Conservation (phyloP, 2,329 filamentous ascomycete species). For the Scortechinia acanthostroma region DNA sequence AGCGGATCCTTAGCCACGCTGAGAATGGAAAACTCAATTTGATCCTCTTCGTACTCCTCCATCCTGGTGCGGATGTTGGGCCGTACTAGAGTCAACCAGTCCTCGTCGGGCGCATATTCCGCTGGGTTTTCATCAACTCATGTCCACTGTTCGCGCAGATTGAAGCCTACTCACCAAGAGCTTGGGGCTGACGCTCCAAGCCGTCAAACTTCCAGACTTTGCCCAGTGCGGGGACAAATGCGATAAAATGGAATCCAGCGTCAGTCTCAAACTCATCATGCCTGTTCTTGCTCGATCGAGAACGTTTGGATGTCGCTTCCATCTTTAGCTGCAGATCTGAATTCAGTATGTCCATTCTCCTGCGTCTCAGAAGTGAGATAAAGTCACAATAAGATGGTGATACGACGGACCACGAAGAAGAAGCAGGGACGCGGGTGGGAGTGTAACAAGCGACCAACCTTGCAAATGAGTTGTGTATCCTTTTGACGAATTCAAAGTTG, state of each 20-base stretch:
- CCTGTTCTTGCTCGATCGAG: conserved; percentile 17
- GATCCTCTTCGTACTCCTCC: conserved; percentile 37
- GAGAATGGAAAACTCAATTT: conserved; percentile 47
- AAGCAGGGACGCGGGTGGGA: background rate
- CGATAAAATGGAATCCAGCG: conserved; percentile 54
- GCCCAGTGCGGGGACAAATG: conserved; percentile 47
- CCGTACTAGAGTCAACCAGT: conserved; percentile 40
- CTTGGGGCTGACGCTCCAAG: conserved; percentile 44
- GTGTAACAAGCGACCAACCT: conserved; percentile 22
- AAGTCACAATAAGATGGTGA: background rate
- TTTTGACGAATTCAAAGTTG: conserved; percentile 49
- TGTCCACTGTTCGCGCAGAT: too few relatives aligned
- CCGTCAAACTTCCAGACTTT: conserved; percentile 59
- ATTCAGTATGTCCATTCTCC: conserved; percentile 42
- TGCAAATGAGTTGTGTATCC: conserved; percentile 57
- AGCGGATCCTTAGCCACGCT: conserved; percentile 44
- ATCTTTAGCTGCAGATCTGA: conserved; percentile 36
- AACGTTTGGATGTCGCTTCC: conserved; percentile 17
- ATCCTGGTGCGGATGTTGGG: conserved; percentile 41
- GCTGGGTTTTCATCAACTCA: too few relatives aligned
- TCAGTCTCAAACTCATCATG: conserved; percentile 32
- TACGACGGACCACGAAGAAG: background rate
- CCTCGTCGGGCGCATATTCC: conserved; percentile 11
- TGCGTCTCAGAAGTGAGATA: background rate
- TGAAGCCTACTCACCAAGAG: conserved; percentile 29